phyloP scores from a whole-genome alignment of 495 filamentous ascomycete genomes.

The Melanomma pulvis-pyrius region DNA sequence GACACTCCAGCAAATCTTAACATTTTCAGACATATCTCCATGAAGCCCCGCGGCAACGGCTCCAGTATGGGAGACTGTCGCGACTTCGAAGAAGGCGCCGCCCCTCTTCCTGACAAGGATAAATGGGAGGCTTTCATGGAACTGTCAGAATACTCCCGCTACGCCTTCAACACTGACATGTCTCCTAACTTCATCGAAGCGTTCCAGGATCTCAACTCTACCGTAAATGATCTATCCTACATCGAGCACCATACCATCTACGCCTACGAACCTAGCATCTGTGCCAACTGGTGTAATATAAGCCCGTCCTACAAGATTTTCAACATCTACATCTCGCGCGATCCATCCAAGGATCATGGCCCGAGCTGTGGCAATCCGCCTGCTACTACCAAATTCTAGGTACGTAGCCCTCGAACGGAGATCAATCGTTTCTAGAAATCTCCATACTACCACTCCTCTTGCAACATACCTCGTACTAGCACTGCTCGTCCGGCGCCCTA shows the following conservation, averaged over 20 bases:
- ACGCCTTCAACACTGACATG: not conserved
- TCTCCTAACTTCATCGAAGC: not conserved
- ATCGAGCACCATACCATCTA: not conserved
- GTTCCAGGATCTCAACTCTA: constrained; percentile 11
- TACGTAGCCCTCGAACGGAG: too few species aligned
- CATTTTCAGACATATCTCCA: not conserved
- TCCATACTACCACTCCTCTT: too few species aligned
- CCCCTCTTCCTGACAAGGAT: not conserved
- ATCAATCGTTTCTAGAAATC: too few species aligned
- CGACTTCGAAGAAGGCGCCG: not conserved
- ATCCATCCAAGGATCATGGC: constrained; percentile 7
- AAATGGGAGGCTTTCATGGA: constrained; percentile 1
- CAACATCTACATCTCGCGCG: constrained; percentile 17
- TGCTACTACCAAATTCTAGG: constrained; percentile 1
- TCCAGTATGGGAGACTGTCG: not conserved
- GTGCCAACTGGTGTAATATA: not conserved
- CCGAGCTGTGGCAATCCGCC: constrained; percentile 14
- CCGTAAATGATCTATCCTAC: not conserved
- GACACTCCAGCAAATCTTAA: not conserved
- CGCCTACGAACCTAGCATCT: constrained; percentile 2
- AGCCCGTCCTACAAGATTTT: not conserved
- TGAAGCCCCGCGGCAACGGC: not conserved
- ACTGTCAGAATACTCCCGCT: not conserved
- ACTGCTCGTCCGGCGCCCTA: too few species aligned
- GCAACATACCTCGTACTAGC: too few species aligned